Evolutionary conservation across 1,284 basidiomycete species (phyloP).

Genomic region (Flammula alnicola): DNA sequence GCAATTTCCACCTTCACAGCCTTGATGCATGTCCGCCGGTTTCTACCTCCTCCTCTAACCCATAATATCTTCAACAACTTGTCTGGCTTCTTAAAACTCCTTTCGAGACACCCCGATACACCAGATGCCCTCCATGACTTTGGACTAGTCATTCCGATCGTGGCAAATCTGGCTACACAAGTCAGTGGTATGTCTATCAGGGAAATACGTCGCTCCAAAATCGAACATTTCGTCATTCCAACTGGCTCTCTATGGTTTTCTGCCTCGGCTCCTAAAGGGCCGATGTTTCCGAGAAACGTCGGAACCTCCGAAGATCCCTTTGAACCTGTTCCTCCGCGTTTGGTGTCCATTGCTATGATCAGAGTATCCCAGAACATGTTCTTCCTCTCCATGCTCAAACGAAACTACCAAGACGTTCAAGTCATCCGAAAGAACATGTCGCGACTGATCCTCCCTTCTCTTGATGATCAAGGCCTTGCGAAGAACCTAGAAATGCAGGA

Average conservation of each 20-base stretch:
- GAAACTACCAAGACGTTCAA: conserved; percentile 74
- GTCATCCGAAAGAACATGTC: conserved; percentile 72
- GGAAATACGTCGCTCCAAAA: conserved; percentile 75
- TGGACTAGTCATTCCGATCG: conserved; percentile 57
- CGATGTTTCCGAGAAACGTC: conserved; percentile 62
- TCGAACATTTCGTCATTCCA: conserved; percentile 74
- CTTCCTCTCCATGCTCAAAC: conserved; percentile 66
- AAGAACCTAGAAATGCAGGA: conserved; percentile 48
- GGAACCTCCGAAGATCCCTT: conserved; percentile 47
- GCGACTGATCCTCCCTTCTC: conserved; percentile 60
- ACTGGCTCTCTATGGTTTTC: conserved; percentile 72
- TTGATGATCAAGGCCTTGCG: conserved; percentile 36
- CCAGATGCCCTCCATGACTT: conserved; percentile 54
- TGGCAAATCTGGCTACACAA: conserved; percentile 62
- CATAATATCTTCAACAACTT: conserved; percentile 74
- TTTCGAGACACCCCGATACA: conserved; percentile 50
- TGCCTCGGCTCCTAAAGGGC: conserved; percentile 50
- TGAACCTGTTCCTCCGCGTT: conserved; percentile 49
- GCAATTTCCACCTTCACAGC: conserved; percentile 56
- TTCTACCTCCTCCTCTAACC: conserved; percentile 67
- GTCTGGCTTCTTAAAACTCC: conserved; percentile 69
- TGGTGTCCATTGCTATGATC: conserved; percentile 65
- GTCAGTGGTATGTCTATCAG: conserved; percentile 76
- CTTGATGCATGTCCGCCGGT: conserved; percentile 56
- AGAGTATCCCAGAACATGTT: conserved; percentile 76